phyloP scores from a whole-genome alignment of 805 yeast genomes.

The Candida methanosorbosa region DNA sequence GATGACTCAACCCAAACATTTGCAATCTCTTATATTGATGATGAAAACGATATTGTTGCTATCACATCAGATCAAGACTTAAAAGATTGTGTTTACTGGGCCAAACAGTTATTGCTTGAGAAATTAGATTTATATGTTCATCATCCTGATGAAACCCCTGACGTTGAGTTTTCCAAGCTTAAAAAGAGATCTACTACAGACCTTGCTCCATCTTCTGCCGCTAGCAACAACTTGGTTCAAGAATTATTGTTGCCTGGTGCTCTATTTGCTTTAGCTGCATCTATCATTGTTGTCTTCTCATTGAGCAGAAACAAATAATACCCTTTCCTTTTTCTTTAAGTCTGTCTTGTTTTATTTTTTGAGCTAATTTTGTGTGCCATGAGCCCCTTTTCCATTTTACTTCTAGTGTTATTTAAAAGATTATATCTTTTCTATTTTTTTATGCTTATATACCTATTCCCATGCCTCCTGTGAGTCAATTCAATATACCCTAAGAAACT shows the following conservation, averaged over 20 bases:
- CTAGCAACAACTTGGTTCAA: slow-evolving; percentile 43
- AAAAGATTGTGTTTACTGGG: slow-evolving; percentile 58
- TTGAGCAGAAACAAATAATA: slow-evolving; percentile 36
- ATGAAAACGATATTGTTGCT: slow-evolving; percentile 75
- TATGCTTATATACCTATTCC: too few relatives aligned
- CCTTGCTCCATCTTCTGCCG: neutral
- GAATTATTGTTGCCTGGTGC: slow-evolving; percentile 59
- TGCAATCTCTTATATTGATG: slow-evolving; percentile 74
- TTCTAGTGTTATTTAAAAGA: too few relatives aligned
- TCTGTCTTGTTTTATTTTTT: neutral
- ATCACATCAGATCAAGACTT: slow-evolving; percentile 70
- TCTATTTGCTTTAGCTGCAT: slow-evolving; percentile 48
- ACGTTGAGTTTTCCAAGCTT: slow-evolving; percentile 6
- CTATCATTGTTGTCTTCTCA: slow-evolving; percentile 47
- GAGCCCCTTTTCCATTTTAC: too few relatives aligned
- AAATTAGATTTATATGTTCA: slow-evolving; percentile 71
- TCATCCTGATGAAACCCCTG: slow-evolving; percentile 42
- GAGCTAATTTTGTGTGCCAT: neutral
- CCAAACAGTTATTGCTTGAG: slow-evolving; percentile 37
- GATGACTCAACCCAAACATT: slow-evolving; percentile 25
- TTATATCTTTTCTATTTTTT: too few relatives aligned
- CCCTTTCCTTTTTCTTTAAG: neutral
- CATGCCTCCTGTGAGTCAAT: too few relatives aligned
- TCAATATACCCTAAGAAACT: too few relatives aligned
- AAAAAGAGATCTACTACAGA: slow-evolving; percentile 2